Percentiles rank a stretch among this genome's conserved stretches.
These are phyloP conservation scores for Chrysanthemum seticuspe DNA, from an alignment of 129 eudicot species.

Conservation along the genomic window DNA sequence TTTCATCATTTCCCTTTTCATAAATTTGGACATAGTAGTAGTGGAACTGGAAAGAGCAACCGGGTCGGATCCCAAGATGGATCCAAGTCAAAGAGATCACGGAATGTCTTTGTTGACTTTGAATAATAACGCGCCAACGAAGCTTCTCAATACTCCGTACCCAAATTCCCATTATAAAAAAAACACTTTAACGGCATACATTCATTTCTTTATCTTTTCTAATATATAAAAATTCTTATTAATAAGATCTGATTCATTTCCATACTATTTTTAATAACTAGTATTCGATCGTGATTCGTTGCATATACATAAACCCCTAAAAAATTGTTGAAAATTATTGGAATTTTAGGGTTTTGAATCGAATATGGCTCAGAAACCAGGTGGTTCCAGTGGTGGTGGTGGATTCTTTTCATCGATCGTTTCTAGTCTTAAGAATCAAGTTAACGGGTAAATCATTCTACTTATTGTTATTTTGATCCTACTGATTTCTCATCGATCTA, in stretches of 20 bases:
- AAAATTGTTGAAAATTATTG: background rate
- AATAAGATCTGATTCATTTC: background rate
- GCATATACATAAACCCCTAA: background rate
- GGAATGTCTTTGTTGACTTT: no score
- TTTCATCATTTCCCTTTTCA: no score
- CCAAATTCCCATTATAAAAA: no score
- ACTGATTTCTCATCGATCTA: no score
- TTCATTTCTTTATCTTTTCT: background rate
- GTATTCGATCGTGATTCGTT: background rate
- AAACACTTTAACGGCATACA: no score
- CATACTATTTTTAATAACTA: background rate
- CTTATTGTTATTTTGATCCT: background rate
- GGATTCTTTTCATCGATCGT: constrained; percentile 57
- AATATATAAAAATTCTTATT: no score
- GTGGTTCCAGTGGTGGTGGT: constrained; percentile 41
- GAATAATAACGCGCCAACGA: no score
- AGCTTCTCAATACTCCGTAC: no score
- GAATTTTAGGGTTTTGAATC: constrained; percentile 28
- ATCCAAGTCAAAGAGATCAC: no score
- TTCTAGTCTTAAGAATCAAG: constrained; percentile 50
- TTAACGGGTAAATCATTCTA: constrained; percentile 46
- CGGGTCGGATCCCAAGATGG: no score
- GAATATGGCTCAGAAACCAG: constrained; percentile 48
- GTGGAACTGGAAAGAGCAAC: no score
- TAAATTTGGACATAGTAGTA: no score